phyloP scores from a whole-genome alignment of 2,329 filamentous ascomycete genomes.

The Penicillium sclerotigenum region DNA sequence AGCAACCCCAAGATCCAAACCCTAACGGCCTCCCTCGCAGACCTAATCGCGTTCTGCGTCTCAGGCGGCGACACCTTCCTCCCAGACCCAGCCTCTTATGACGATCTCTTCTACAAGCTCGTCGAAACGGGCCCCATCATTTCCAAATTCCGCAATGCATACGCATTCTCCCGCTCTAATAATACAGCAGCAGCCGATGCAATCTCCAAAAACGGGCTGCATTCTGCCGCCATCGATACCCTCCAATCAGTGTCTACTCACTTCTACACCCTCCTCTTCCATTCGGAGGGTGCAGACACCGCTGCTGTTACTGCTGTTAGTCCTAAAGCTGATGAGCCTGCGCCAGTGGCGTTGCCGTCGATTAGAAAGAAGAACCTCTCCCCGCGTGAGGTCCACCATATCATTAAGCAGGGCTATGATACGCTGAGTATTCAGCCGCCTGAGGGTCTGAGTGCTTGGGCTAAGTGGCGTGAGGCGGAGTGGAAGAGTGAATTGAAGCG shows the following conservation, averaged over 20 bases:
- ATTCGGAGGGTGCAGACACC: slow-evolving; percentile 46
- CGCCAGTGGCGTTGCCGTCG: slow-evolving; percentile 29
- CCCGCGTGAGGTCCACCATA: slow-evolving; percentile 76
- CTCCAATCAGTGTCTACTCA: slow-evolving; percentile 75
- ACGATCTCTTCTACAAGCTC: slow-evolving; percentile 97
- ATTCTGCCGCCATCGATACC: slow-evolving; percentile 73
- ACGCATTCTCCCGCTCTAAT: slow-evolving; percentile 35
- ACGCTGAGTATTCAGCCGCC: slow-evolving; percentile 86
- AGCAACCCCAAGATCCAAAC: slow-evolving; percentile 65
- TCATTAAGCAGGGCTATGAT: slow-evolving; percentile 96
- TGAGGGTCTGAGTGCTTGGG: slow-evolving; percentile 83
- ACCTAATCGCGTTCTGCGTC: slow-evolving; percentile 77
- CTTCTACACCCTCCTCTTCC: slow-evolving; percentile 74
- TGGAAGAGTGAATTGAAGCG: slow-evolving; percentile 82
- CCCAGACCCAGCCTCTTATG: slow-evolving; percentile 80
- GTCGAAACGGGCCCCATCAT: slow-evolving; percentile 86
- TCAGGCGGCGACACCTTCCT: slow-evolving; percentile 88
- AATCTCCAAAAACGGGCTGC: slow-evolving; percentile 22
- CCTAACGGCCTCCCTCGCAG: slow-evolving; percentile 73
- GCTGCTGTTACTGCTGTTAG: slow-evolving; percentile 12
- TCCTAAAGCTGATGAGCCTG: slow-evolving; percentile 23
- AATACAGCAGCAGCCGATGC: slow-evolving; percentile 28
- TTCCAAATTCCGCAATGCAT: slow-evolving; percentile 75
- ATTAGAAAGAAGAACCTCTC: slow-evolving; percentile 65
- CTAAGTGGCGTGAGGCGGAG: slow-evolving; percentile 80